Conservation (phyloP, 2,329 filamentous ascomycete genomes). For the Pestalotiopsis fici region DNA sequence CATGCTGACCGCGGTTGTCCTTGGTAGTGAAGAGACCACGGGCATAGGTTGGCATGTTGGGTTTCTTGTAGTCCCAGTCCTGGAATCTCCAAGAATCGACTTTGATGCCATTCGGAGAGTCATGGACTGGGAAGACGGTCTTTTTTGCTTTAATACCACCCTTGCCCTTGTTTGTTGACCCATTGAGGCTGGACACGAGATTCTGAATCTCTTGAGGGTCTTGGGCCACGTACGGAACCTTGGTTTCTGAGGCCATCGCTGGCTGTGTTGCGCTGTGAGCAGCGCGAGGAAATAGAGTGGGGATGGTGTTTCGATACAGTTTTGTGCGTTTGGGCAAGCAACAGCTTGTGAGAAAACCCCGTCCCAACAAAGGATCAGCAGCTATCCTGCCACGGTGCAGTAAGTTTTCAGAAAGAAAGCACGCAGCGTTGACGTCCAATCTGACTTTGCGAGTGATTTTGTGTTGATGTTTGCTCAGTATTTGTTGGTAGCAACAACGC, state of each 20-base stretch:
- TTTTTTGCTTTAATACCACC: slow-evolving; percentile 75
- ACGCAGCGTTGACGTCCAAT: not conserved
- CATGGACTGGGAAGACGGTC: slow-evolving; percentile 69
- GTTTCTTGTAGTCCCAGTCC: slow-evolving; percentile 94
- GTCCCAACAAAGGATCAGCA: not conserved
- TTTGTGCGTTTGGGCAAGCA: not conserved
- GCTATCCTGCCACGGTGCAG: not conserved
- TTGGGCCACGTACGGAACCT: slow-evolving; percentile 67
- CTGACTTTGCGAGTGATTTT: not conserved
- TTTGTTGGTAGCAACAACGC: not conserved
- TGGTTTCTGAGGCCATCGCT: slow-evolving; percentile 24
- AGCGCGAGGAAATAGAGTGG: not conserved
- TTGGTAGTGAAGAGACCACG: slow-evolving; percentile 90
- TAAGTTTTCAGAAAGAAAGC: not conserved
- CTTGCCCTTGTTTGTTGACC: slow-evolving; percentile 53
- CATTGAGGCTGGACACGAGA: slow-evolving; percentile 67
- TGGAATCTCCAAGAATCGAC: slow-evolving; percentile 93
- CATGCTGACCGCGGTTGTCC: slow-evolving; percentile 62
- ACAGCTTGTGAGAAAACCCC: too few species aligned
- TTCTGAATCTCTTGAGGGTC: slow-evolving; percentile 66
- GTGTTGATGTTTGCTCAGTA: not conserved
- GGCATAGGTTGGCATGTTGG: slow-evolving; percentile 85
- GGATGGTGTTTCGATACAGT: not conserved
- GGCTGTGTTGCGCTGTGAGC: not conserved
- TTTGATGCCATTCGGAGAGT: slow-evolving; percentile 62